phyloP scores from a whole-genome alignment of 768 basidiomycete genomes.

The Trichaptum fuscoviolaceum region DNA sequence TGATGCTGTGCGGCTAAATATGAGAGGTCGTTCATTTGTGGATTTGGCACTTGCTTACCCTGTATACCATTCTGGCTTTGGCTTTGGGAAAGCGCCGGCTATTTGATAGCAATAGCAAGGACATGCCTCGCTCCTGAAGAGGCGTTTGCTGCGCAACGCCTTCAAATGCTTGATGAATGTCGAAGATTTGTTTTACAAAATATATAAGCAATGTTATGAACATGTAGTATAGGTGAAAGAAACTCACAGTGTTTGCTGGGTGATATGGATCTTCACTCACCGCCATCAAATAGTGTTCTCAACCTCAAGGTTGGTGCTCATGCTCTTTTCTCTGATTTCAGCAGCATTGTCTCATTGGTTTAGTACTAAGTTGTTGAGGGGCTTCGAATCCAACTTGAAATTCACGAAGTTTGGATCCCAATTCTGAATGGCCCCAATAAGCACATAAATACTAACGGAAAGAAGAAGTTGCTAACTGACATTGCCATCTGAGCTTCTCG shows the following conservation, averaged over 20 bases:
- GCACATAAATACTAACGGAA: neutral
- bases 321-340: constrained; percentile 68
- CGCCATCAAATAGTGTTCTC: constrained; percentile 96
- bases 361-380: constrained; percentile 89
- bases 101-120: constrained; percentile 26
- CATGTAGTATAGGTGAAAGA: neutral
- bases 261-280: constrained; percentile 71
- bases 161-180: constrained; percentile 77
- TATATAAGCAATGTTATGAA: constrained; percentile 4
- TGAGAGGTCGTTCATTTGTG: constrained; percentile 69
- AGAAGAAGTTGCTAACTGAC: constrained; percentile 40
- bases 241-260: constrained; percentile 62
- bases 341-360: constrained; percentile 63
- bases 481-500: constrained; percentile 74
- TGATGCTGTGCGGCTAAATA: constrained; percentile 91
- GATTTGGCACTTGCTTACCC: constrained; percentile 19
- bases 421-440: constrained; percentile 38
- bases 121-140: constrained; percentile 50
- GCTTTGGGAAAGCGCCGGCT: constrained; percentile 29
- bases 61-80: constrained; percentile 28
- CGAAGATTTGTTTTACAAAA: constrained; percentile 91
- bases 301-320: constrained; percentile 81
- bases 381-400: constrained; percentile 80
- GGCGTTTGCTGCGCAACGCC: constrained; percentile 40
- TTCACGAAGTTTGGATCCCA: constrained; percentile 97